Base-by-base conservation (phyloP, 208 protist species). In the Trypanosoma avium region DNA sequence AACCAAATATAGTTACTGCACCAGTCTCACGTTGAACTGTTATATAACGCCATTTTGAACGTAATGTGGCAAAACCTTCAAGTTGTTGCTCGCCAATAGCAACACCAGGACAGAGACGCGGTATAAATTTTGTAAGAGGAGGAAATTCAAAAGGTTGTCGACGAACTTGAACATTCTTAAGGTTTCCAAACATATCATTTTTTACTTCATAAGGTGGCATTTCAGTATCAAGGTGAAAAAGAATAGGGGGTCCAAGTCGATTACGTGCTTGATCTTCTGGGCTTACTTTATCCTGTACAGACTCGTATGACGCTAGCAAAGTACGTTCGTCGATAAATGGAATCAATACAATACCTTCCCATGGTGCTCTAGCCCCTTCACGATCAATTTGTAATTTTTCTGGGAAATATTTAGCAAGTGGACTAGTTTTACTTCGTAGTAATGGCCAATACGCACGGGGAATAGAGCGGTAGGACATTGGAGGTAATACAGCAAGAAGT, bases 401-500 rank as follows among this genome's bases (percentile, higher is more conserved):
- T 8, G 91, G 91, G 52, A 94, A 80, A 67, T 81, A 92, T 55
- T 81, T 87, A 21, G 70, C 77, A n/a, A 96, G 73, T 26, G 85
- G 89, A 68, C 83, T 91, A 22, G 69, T 76, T 22, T 73, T 67
- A 58, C 77, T 87, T 29, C 65, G 58, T 33, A 93, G 77, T 46
- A 96, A 72, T n/a, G 86, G 81, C 86, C 88, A 94, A 78, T 94
- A 96, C 43, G 88, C 86, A 59, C 79, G 79, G 13, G 92, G 90
- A 52, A 97, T 86, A 43, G 75, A 93, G 56, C 86, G 76, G 78
- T 95, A 95, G 27, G 89, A 96, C 84, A 92, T 88, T 13, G 94
- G 86, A 33, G 98, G 98, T n/a, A 99, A 73, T 45, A 99, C 98
- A 32, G 94, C 89, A 54, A 99, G 90, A 36, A 99, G 88, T 90